Evolutionary conservation across 73 alveolate species (phyloP).

Genomic region (Symbiodinium pilosum): DNA sequence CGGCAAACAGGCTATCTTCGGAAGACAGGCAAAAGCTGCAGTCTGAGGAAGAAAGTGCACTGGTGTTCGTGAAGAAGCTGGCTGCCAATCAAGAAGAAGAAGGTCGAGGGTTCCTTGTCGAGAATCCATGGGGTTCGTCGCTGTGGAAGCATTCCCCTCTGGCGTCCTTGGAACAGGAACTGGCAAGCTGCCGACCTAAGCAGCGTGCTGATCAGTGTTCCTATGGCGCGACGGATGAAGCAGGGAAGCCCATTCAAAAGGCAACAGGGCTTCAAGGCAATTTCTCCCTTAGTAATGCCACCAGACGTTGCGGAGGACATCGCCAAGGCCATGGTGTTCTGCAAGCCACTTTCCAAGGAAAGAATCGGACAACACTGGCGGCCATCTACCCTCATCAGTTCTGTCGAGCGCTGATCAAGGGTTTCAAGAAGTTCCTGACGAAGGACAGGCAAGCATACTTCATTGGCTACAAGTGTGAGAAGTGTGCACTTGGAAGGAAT

Average conservation of each 20-base stretch:
- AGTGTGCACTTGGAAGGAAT: neutral
- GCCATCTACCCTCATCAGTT: neutral
- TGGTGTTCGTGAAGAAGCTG: neutral
- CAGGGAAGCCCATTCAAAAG: neutral
- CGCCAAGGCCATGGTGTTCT: neutral
- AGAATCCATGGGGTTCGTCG: neutral
- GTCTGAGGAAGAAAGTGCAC: neutral
- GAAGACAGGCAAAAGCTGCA: too few relatives aligned
- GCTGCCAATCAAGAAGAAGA: neutral
- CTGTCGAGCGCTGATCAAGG: neutral
- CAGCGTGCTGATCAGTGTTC: conserved; percentile 28
- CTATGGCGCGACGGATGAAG: neutral
- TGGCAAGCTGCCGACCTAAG: neutral
- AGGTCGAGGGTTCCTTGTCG: neutral
- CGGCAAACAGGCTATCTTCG: neutral
- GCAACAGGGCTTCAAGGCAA: conserved; percentile 3
- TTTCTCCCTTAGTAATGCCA: neutral
- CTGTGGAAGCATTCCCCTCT: neutral
- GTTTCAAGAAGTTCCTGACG: neutral
- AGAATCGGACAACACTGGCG: neutral
- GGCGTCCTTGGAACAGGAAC: neutral
- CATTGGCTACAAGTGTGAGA: neutral
- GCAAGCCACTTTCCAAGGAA: too few relatives aligned
- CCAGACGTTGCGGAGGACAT: neutral
- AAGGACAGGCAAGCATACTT: neutral